Base-by-base conservation (phyloP, 176 grass and related monocot genomes). In the Luzula sylvatica region DNA sequence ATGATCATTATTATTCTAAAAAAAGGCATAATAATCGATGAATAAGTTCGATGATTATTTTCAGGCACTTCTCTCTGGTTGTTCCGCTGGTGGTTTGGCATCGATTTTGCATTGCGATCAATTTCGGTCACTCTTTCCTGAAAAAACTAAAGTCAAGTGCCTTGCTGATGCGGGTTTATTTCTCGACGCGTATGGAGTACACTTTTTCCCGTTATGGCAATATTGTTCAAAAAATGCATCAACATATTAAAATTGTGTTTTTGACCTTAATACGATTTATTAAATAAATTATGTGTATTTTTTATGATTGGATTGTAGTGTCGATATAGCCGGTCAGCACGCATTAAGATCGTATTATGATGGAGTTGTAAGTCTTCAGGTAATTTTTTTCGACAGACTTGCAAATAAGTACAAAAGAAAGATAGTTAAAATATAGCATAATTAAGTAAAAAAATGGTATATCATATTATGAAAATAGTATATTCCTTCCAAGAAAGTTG, bases 161-260 rank as follows among this genome's bases (percentile, higher is more conserved):
- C 50, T 88, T 56, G 68, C 90, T 26, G 90, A 96, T 79, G 90
- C 81, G 26, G 90, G 90, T 23, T 88, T 76, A 68, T 96, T 96
- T 72, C 18, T 89, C 20, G 66, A 96, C 68, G 69, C 60, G 90
- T 96, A 79, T 56, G 90, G 26, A 50, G 12, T 27, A 12, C 5
- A 30, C 12, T 23, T 55, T 32, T n/a, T 49, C 23, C 26, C 21
- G n/a, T 2, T 7, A 32, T 2, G 11, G 14, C 3, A 16, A 0
- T 38, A 48, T 46, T 58, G 20, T n/a, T 27, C 1, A 18, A 28
- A 15, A 9, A 29, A n/a, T 51, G 30, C 22, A 19, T 22, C 19
- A 5, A 15, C n/a, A 4, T 9, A 52, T 20, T 41, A 17, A 52
- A 11, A 67, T 6, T 15, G 7, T 67, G 2, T 15, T 15, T 26